Conservation (phyloP, 768 basidiomycete genomes). For the Rhodotorula toruloides region DNA sequence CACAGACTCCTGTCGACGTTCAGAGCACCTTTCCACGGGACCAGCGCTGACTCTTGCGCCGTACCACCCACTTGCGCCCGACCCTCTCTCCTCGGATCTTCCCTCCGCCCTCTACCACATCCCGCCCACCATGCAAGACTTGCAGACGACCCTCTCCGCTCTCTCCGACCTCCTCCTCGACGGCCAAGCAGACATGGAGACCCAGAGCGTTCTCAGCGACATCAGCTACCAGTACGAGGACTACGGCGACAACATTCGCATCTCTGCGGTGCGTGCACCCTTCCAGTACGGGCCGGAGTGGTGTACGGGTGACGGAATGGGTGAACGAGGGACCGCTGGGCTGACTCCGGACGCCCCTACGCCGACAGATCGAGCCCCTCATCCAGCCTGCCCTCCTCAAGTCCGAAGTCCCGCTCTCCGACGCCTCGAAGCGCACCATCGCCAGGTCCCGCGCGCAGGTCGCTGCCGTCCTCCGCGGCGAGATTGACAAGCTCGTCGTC, state of each 20-base stretch:
- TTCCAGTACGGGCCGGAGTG: no score
- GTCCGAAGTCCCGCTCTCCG: conserved; percentile 70
- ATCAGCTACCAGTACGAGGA: conserved; percentile 29
- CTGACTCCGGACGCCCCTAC: neutral
- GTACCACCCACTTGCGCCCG: no score
- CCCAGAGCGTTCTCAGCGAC: neutral
- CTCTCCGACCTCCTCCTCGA: neutral
- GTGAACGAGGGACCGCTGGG: no score
- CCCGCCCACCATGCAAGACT: no score
- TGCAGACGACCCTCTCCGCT: no score
- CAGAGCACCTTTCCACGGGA: no score
- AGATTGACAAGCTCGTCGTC: conserved; percentile 79
- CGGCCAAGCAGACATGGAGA: no score
- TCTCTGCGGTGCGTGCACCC: conserved; percentile 17
- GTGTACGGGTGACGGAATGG: no score
- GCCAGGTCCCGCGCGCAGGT: conserved; percentile 71
- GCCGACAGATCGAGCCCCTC: conserved; percentile 30
- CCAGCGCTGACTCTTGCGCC: no score
- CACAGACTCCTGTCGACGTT: no score
- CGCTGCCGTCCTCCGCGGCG: conserved; percentile 72
- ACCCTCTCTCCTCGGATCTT: no score
- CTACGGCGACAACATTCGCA: conserved; percentile 35
- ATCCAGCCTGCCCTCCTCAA: conserved; percentile 56
- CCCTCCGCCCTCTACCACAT: neutral
- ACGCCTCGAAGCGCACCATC: conserved; percentile 65